phyloP scores from a whole-genome alignment of 352 stramenopile species.

The Aphanomyces astaci region DNA sequence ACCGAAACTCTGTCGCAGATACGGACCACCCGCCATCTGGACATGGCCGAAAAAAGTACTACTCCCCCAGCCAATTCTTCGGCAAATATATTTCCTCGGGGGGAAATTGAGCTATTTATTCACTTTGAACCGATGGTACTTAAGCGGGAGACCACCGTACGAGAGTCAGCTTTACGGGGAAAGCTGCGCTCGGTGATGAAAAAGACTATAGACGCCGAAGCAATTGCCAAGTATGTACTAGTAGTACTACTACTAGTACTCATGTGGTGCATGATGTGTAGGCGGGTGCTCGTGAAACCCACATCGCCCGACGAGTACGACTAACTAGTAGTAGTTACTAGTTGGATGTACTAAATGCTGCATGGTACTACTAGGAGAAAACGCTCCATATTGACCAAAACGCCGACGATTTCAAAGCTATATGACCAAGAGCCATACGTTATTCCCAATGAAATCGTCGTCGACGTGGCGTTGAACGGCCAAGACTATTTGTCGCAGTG shows the following conservation, averaged over 20 bases:
- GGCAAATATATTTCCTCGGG: too few relatives aligned
- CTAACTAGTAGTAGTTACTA: too few relatives aligned
- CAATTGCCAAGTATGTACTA: background rate
- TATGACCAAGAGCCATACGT: conserved; percentile 17
- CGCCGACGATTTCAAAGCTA: background rate
- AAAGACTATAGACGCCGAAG: conserved; percentile 16
- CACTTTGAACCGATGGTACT: conserved; percentile 22
- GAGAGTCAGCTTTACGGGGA: background rate
- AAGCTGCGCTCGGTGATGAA: conserved; percentile 9
- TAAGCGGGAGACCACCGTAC: background rate
- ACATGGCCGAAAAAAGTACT: too few relatives aligned
- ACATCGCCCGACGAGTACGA: too few relatives aligned
- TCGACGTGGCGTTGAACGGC: conserved; percentile 54
- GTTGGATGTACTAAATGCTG: background rate
- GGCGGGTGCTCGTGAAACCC: background rate
- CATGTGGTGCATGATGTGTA: too few relatives aligned
- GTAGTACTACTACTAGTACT: too few relatives aligned
- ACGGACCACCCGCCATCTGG: too few relatives aligned
- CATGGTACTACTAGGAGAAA: background rate
- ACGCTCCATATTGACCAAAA: background rate
- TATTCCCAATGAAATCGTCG: conserved; percentile 41
- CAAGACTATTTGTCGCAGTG: conserved; percentile 54
- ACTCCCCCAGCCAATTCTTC: too few relatives aligned
- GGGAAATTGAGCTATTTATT: conserved; percentile 21
- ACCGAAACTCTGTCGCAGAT: too few relatives aligned